Base-by-base conservation (phyloP, 2,329 filamentous ascomycete genomes). In the Ceratocystis variospora region DNA sequence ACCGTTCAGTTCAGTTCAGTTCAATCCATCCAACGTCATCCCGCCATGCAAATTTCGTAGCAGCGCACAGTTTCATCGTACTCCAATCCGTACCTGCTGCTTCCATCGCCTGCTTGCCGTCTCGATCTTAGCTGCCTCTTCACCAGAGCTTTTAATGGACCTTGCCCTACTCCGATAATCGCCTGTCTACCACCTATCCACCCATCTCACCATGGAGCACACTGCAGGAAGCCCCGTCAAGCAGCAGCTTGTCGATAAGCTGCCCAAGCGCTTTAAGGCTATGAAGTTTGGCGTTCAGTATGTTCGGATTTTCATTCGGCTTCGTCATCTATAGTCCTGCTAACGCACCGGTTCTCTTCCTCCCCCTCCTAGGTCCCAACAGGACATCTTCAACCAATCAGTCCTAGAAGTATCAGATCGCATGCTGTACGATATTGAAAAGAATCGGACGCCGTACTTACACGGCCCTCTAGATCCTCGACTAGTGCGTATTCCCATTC, bases 401-500 rank as follows among this genome's bases (percentile, higher is more conserved):
- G 91, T 96, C 67, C 83, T 97, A 70, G 91, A 96, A 76, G 88
- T 99, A 67, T 95, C 90, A n/a, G 89, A 96, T 75, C 86, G 91
- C 72, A 87, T 92, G 75, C 86, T 97, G 69, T 99, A 96, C 79
- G 91, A 99, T 75, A 84, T 96, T 71, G 86, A 89, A 71, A 87
- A 87, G 72, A 87, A 87, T 72, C 86, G 91, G 73, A 83, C 82
- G 64, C 85, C 91, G 19, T 90, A 88, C 67, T 80, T 83, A 67
- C 84, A 97, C 79, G 94, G 94, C 57, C 90, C 93, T 55, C 84
- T 97, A 70, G 94, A 99, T 76, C 82, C 84, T 69, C 89, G 89
- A 73, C 83, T 99, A 79, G 81, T 82, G 72, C 70, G 76, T 69
- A 44, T 44, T 37, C 53, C 12, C 22, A 5, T 31, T 31, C 12